A percentile compares a stretch with the other conserved stretches of the same genome.
Conservation (phyloP, 1,139 yeast species). For the Debaryomyces subglobosus region DNA sequence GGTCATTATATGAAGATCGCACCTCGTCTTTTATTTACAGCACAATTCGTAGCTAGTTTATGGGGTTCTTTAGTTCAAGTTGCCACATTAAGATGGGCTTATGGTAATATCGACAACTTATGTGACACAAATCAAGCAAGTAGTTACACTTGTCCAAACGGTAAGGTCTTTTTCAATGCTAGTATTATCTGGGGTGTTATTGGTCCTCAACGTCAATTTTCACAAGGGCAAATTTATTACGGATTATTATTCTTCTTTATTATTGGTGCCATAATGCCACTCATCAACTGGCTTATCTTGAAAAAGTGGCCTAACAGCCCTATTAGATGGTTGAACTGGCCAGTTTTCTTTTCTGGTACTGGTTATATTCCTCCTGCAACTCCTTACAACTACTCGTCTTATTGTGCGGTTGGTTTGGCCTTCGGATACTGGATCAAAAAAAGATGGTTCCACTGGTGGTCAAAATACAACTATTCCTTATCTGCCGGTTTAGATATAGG, state of each 20-base stretch:
- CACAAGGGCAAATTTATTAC: slow-evolving; percentile 45
- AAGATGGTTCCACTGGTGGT: slow-evolving; percentile 60
- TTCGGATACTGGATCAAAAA: slow-evolving; percentile 27
- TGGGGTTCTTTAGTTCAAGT: slow-evolving; percentile 16
- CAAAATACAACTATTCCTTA: slow-evolving; percentile 61
- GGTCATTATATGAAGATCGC: slow-evolving; percentile 64
- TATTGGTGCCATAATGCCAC: slow-evolving; percentile 52
- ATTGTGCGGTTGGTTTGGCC: slow-evolving; percentile 28
- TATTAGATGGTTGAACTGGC: slow-evolving; percentile 33
- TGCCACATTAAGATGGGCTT: slow-evolving; percentile 5
- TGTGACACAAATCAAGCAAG: slow-evolving; percentile 40
- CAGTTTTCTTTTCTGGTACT: slow-evolving; percentile 6
- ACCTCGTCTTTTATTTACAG: slow-evolving; percentile 60
- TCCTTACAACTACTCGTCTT: slow-evolving; percentile 51
- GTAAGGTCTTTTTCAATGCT: slow-evolving; percentile 53
- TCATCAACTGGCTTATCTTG: slow-evolving; percentile 43
- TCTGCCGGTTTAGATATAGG: slow-evolving; percentile 64
- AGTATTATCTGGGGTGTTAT: slow-evolving; percentile 67
- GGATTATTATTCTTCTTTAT: slow-evolving; percentile 54
- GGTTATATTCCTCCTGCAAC: slow-evolving; percentile 20
- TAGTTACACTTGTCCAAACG: slow-evolving; percentile 52
- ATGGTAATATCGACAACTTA: slow-evolving; percentile 26
- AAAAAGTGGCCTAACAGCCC: slow-evolving; percentile 39
- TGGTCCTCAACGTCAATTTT: slow-evolving; percentile 56
- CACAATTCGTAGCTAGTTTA: slow-evolving; percentile 49